These are phyloP conservation scores for Rosellinia necatrix DNA, from an alignment of 2,329 filamentous ascomycete genomes.

Conservation along the genomic window DNA sequence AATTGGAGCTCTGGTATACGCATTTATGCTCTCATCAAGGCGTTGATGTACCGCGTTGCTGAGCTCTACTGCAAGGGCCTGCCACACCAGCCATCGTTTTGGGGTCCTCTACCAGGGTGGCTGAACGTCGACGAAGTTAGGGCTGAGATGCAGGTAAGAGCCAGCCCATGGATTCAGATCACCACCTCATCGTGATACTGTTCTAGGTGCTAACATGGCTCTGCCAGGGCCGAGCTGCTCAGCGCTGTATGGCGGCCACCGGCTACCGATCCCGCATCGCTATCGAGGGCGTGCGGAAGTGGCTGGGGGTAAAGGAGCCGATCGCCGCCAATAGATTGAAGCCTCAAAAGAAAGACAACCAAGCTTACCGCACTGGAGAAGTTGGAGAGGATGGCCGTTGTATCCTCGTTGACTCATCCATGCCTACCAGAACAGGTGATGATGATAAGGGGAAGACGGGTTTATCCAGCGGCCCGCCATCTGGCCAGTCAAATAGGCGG, in stretches of 20 bases:
- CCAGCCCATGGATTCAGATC: not conserved
- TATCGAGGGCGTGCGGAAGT: conserved; percentile 22
- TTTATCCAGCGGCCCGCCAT: too few species aligned
- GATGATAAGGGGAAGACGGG: not conserved
- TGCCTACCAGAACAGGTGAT: not conserved
- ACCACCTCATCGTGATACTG: not conserved
- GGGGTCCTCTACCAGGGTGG: conserved; percentile 23
- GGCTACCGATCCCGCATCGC: conserved; percentile 27
- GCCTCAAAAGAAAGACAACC: conserved; percentile 4
- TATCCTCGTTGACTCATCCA: not conserved
- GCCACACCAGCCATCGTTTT: conserved; percentile 11
- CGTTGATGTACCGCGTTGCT: conserved; percentile 25
- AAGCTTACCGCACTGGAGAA: conserved; percentile 1
- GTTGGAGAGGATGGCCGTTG: conserved; percentile 1
- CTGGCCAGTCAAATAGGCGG: too few species aligned
- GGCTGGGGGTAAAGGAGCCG: conserved; percentile 6
- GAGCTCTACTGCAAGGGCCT: conserved; percentile 10
- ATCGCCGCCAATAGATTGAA: conserved; percentile 10
- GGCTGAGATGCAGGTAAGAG: conserved; percentile 29
- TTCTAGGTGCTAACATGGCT: not conserved
- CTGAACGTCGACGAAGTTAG: conserved; percentile 29
- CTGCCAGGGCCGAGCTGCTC: conserved; percentile 25
- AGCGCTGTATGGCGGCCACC: conserved; percentile 23
- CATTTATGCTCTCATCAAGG: conserved; percentile 23
- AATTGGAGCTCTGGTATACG: conserved; percentile 24